Evolutionary conservation across 169 alveolate genomes (phyloP).

Genomic region (Eimeria maxima): DNA sequence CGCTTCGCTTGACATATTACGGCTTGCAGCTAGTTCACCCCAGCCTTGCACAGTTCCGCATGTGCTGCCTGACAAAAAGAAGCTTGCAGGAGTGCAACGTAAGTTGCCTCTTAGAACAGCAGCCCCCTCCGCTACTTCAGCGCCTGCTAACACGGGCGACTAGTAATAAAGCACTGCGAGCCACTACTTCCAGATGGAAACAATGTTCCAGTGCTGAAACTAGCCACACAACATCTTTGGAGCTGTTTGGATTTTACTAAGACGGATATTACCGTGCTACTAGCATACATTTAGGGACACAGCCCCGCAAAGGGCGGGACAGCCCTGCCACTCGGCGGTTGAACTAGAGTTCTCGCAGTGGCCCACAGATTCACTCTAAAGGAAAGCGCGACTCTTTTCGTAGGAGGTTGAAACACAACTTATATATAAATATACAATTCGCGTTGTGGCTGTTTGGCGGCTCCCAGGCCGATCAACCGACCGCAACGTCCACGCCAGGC

Average conservation of each 20-base stretch:
- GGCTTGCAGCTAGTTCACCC: background rate
- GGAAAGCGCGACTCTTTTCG: background rate
- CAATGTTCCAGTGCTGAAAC: background rate
- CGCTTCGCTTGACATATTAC: slow-evolving; percentile 51
- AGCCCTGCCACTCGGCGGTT: slow-evolving; percentile 20
- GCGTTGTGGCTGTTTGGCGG: background rate
- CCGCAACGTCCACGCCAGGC: slow-evolving; percentile 25
- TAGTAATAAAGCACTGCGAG: background rate
- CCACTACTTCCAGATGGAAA: too few relatives aligned
- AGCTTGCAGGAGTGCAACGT: background rate
- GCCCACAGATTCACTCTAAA: background rate
- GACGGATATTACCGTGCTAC: background rate
- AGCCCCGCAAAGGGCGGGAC: slow-evolving; percentile 69
- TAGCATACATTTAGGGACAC: background rate
- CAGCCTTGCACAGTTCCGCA: background rate
- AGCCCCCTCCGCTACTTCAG: background rate
- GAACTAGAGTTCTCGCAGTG: slow-evolving; percentile 34
- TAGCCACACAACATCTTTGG: too few relatives aligned
- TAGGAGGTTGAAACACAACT: background rate
- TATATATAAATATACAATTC: background rate
- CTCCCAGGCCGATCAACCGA: background rate
- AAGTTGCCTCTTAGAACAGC: background rate
- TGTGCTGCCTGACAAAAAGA: background rate
- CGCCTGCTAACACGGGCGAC: background rate
- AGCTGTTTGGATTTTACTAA: background rate